phyloP scores from a whole-genome alignment of 306 rosid genomes.

The Ochetophila trinervis region DNA sequence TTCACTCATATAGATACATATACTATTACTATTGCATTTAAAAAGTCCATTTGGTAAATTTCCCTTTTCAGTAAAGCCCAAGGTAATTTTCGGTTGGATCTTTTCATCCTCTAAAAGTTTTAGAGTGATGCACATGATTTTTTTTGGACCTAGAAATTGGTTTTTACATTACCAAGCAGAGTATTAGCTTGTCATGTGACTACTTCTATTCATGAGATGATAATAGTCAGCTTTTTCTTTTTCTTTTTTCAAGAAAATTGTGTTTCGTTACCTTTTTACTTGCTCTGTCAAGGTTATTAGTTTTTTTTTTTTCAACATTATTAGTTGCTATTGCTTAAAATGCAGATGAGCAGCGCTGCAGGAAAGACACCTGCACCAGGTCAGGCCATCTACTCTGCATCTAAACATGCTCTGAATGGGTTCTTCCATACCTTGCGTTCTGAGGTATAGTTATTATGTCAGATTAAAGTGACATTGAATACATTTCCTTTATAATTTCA shows the following conservation, averaged over 20 bases:
- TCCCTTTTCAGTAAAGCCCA: neutral
- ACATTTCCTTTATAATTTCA: too few species aligned
- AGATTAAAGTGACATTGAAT: neutral
- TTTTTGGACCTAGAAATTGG: too few species aligned
- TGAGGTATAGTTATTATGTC: conserved; percentile 51
- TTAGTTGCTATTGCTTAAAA: conserved; percentile 17
- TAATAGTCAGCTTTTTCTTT: neutral
- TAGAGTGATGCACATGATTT: too few species aligned
- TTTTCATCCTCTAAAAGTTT: neutral
- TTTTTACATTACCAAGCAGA: neutral
- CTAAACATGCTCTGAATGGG: conserved; percentile 87
- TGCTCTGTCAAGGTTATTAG: neutral
- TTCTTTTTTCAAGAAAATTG: neutral
- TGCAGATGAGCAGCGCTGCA: conserved; percentile 96
- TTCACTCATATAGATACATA: conserved; percentile 11
- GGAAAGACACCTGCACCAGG: conserved; percentile 96
- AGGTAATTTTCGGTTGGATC: neutral
- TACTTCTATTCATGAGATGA: neutral
- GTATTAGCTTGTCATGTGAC: neutral
- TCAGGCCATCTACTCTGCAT: conserved; percentile 91
- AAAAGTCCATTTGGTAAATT: conserved; percentile 13
- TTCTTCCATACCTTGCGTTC: conserved; percentile 91
- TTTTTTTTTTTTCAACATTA: too few species aligned
- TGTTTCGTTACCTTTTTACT: conserved; percentile 13
- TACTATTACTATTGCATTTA: neutral